These are phyloP conservation scores for Xerocomus spinulosus DNA, from an alignment of 768 basidiomycete genomes.

Conservation along the genomic window DNA sequence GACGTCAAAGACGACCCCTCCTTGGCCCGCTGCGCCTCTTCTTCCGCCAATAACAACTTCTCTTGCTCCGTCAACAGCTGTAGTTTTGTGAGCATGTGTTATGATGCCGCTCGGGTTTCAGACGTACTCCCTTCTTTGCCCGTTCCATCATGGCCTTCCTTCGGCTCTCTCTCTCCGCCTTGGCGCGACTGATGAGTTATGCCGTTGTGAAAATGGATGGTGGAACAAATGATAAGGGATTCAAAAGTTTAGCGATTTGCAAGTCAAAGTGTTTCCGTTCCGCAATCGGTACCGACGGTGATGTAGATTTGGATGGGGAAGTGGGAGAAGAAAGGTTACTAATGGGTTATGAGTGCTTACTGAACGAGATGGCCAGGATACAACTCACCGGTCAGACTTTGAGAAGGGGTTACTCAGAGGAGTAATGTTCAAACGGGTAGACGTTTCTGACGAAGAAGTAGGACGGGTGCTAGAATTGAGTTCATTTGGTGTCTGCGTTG, in stretches of 20 bases:
- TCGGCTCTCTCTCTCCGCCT: slow-evolving; percentile 67
- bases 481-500: slow-evolving; percentile 6
- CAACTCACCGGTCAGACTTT: slow-evolving; percentile 61
- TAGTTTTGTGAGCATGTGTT: background rate
- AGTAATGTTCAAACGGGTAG: slow-evolving; percentile 11
- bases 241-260: slow-evolving; percentile 32
- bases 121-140: slow-evolving; percentile 69
- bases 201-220: slow-evolving; percentile 64
- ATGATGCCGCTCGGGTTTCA: background rate
- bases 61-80: slow-evolving; percentile 62
- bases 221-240: slow-evolving; percentile 53
- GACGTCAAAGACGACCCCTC: slow-evolving; percentile 21
- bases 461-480: slow-evolving; percentile 1
- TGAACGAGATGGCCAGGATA: slow-evolving; percentile 24
- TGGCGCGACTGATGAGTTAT: slow-evolving; percentile 64
- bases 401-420: slow-evolving; percentile 36
- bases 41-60: slow-evolving; percentile 52
- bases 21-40: slow-evolving; percentile 41
- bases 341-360: slow-evolving; percentile 64
- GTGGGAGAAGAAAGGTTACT: slow-evolving; percentile 37
- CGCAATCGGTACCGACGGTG: slow-evolving; percentile 4
- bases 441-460: slow-evolving; percentile 7
- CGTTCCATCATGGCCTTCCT: slow-evolving; percentile 67
- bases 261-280: slow-evolving; percentile 29
- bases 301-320: slow-evolving; percentile 19